Evolutionary conservation across 371 early-diverging fungal species (phyloP).

Genomic region (Thermomucor indicae-seudaticae): DNA sequence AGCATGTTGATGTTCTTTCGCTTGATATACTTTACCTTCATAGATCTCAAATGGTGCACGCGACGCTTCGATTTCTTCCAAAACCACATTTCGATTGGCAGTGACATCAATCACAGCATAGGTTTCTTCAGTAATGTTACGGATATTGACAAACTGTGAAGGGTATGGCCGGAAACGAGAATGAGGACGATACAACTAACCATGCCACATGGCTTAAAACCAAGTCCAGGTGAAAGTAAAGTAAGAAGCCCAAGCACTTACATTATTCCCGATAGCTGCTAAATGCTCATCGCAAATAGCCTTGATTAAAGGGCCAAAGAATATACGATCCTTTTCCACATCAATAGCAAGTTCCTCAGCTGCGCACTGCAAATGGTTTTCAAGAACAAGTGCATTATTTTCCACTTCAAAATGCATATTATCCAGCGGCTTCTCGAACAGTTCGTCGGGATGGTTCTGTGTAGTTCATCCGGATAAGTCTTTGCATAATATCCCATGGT

Average conservation of each 20-base stretch:
- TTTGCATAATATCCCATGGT: neutral
- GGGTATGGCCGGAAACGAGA: constrained; percentile 44
- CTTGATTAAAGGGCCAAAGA: constrained; percentile 27
- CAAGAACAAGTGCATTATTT: constrained; percentile 33
- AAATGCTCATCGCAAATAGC: constrained; percentile 28
- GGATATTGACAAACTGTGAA: constrained; percentile 40
- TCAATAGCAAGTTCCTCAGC: constrained; percentile 51
- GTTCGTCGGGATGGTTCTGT: constrained; percentile 35
- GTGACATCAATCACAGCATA: constrained; percentile 56
- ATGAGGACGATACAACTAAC: constrained; percentile 41
- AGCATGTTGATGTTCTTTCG: too few relatives aligned
- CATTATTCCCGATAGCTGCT: constrained; percentile 14
- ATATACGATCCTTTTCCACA: constrained; percentile 24
- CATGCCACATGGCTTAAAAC: neutral
- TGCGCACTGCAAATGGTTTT: constrained; percentile 64
- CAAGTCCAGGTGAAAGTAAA: neutral
- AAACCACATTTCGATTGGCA: constrained; percentile 20
- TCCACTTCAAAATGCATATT: constrained; percentile 29
- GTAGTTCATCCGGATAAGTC: neutral
- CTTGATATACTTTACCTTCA: constrained; percentile 27
- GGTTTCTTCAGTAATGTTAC: constrained; percentile 38
- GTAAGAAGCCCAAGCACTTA: constrained; percentile 1
- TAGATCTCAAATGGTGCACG: constrained; percentile 59
- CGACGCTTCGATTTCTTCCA: constrained; percentile 56
- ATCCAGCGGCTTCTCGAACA: constrained; percentile 43